Evolutionary conservation across 306 rosid genomes (phyloP).

Genomic region (Castanea mollissima): DNA sequence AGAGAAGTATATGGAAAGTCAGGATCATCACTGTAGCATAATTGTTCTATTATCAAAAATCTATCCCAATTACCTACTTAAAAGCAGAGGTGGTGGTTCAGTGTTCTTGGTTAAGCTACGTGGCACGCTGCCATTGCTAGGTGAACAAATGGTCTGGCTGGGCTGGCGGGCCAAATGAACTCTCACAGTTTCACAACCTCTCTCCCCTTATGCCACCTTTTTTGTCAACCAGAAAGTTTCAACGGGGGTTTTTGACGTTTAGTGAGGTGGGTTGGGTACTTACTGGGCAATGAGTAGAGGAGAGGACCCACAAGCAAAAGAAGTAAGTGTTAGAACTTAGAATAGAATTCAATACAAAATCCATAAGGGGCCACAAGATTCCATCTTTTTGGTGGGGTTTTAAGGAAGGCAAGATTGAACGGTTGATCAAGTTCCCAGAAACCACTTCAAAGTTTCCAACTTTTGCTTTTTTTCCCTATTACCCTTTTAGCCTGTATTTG

Average conservation of each 20-base stretch:
- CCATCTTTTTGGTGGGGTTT: slow-evolving; percentile 28
- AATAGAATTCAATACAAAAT: slow-evolving; percentile 20
- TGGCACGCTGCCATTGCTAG: no score
- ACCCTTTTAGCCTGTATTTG: slow-evolving; percentile 42
- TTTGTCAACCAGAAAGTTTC: slow-evolving; percentile 47
- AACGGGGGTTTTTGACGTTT: slow-evolving; percentile 47
- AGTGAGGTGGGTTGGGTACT: slow-evolving; percentile 44
- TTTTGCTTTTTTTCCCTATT: slow-evolving; percentile 18
- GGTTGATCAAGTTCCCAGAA: slow-evolving; percentile 16
- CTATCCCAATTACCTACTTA: no score
- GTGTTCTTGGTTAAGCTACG: no score
- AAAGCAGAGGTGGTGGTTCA: no score
- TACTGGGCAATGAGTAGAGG: slow-evolving; percentile 22
- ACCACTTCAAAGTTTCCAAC: slow-evolving; percentile 18
- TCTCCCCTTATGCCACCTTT: neutral
- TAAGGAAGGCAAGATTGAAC: slow-evolving; percentile 12
- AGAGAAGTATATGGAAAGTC: no score
- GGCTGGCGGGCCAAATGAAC: no score
- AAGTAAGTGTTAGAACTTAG: slow-evolving; percentile 7
- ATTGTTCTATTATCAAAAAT: no score
- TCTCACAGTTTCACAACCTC: no score
- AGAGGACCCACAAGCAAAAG: slow-evolving; percentile 44
- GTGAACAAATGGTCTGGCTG: no score
- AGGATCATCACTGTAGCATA: no score
- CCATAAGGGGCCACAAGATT: neutral